These are phyloP conservation scores for Coleophoma eucalyptorum DNA, from an alignment of 2,329 filamentous ascomycete species.

Conservation along the genomic window DNA sequence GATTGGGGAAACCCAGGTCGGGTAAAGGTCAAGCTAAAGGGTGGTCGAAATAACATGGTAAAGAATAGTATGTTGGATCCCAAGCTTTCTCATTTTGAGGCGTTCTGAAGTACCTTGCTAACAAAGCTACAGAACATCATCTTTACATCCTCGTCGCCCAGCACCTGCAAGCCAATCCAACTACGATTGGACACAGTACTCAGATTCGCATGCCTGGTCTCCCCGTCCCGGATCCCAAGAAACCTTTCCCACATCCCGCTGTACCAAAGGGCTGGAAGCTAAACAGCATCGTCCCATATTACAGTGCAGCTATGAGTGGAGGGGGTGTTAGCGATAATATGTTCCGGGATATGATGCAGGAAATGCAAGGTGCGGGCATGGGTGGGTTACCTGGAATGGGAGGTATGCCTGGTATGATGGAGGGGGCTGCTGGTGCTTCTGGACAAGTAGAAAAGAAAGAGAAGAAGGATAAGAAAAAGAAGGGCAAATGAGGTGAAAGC, in stretches of 20 bases:
- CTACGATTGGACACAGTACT: slow-evolving; percentile 67
- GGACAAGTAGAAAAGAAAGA: slow-evolving; percentile 39
- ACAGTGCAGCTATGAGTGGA: slow-evolving; percentile 85
- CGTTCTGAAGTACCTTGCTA: too few species aligned
- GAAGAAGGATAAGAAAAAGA: slow-evolving; percentile 39
- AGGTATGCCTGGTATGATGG: slow-evolving; percentile 41
- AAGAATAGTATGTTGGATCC: slow-evolving; percentile 52
- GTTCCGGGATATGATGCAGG: slow-evolving; percentile 94
- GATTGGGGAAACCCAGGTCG: slow-evolving; percentile 97
- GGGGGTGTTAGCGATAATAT: slow-evolving; percentile 94
- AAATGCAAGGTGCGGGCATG: slow-evolving; percentile 59
- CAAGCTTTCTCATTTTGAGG: slow-evolving; percentile 9
- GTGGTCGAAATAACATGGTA: slow-evolving; percentile 48
- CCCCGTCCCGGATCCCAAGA: slow-evolving; percentile 55
- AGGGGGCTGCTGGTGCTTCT: slow-evolving; percentile 19
- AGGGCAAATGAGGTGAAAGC: slow-evolving; percentile 3
- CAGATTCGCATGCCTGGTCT: slow-evolving; percentile 69
- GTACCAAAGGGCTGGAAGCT: slow-evolving; percentile 92
- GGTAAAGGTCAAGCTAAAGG: slow-evolving; percentile 74
- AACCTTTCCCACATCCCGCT: slow-evolving; percentile 67
- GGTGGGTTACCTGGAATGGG: slow-evolving; percentile 31
- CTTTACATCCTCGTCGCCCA: slow-evolving; percentile 77
- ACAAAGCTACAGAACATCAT: slow-evolving; percentile 63
- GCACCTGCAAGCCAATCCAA: slow-evolving; percentile 75
- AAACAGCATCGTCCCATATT: slow-evolving; percentile 75